phyloP scores from a whole-genome alignment of 345 rosid species.

The Gossypium thurberi region DNA sequence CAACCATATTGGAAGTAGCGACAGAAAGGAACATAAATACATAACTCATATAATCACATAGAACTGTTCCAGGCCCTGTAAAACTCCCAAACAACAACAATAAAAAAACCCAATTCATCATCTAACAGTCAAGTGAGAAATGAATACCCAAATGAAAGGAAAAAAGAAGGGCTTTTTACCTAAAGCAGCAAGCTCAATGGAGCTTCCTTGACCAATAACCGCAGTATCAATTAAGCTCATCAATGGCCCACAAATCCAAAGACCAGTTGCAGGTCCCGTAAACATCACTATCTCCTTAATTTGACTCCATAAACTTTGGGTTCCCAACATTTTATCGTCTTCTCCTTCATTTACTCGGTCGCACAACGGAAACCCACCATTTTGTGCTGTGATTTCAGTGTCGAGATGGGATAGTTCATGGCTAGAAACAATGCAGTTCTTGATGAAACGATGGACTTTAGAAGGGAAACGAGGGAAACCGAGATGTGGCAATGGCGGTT shows the following conservation, averaged over 20 bases:
- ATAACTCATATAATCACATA: conserved; percentile 47
- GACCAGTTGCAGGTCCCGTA: conserved; percentile 83
- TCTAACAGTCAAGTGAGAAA: not conserved
- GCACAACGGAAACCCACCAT: conserved; percentile 9
- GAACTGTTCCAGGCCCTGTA: conserved; percentile 47
- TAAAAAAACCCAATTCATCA: not conserved
- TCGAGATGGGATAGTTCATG: conserved; percentile 18
- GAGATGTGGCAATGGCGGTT: conserved; percentile 9
- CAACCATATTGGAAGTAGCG: conserved; percentile 56
- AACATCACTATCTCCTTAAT: conserved; percentile 70
- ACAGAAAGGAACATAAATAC: conserved; percentile 55
- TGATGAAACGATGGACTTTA: conserved; percentile 6
- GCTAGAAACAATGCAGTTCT: conserved; percentile 28
- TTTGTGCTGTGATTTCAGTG: conserved; percentile 15
- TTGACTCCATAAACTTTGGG: conserved; percentile 65
- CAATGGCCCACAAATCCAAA: conserved; percentile 89
- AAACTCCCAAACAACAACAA: conserved; percentile 10
- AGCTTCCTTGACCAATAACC: conserved; percentile 85
- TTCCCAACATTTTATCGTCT: conserved; percentile 26
- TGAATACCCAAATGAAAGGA: not conserved
- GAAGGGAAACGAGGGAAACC: conserved; percentile 5
- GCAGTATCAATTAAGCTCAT: conserved; percentile 95
- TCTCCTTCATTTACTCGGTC: conserved; percentile 17
- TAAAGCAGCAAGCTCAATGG: conserved; percentile 82
- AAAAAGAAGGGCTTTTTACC: conserved; percentile 28